Base-by-base conservation (phyloP, 768 basidiomycete genomes). In the Porphyrellus cyaneotinctus region DNA sequence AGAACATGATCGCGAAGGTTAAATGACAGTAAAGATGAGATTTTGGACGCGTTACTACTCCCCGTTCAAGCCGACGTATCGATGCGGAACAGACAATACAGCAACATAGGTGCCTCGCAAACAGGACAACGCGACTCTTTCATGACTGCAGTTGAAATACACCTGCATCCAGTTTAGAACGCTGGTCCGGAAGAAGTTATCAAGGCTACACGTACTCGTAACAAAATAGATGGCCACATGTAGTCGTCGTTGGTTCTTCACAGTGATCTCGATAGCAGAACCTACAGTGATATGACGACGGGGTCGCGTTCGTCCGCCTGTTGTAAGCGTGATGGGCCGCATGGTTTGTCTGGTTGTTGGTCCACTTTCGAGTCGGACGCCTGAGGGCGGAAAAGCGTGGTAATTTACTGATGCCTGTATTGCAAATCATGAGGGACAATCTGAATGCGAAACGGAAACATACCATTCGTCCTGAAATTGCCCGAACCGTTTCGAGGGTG, bases 151-250 rank as follows among this genome's bases (percentile, higher is more conserved):
- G 75, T 66, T 6, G 77, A 75, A 49, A 84, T 83, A 56, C 82
- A 83, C 35, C 82, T 84, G 59, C 4, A 35, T 8, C 52, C 43
- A 12, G 30, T 51, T 58, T 18, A 58, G 46, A 44, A 26, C 14
- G 13, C 20, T 20, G 9, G 1, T 15, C 10, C 14, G 18, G 8
- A 46, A 31, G 4, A 2, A 7, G 36, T 33, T 7, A 23, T 23
- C 18, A 32, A 45, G 15, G 28, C n/a, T 0, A 38, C 43, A 57
- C 64, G 56, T 51, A 70, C 78, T 54, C 61, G 52, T 82, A 73
- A 58, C 83, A 85, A 57, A 85, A 85, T 26, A 85, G 66, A 56
- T 85, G 83, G 10, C 83, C 83, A 60, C 83, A 85, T 70, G 80
- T 78, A 5, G 79, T 83, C 32, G 78, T 81, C 24, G 81, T 83